Percentiles rank a stretch among this genome's conserved stretches.
Evolutionary conservation across 768 basidiomycete species (phyloP).

Genomic region (Neoboletus brunneissimus): DNA sequence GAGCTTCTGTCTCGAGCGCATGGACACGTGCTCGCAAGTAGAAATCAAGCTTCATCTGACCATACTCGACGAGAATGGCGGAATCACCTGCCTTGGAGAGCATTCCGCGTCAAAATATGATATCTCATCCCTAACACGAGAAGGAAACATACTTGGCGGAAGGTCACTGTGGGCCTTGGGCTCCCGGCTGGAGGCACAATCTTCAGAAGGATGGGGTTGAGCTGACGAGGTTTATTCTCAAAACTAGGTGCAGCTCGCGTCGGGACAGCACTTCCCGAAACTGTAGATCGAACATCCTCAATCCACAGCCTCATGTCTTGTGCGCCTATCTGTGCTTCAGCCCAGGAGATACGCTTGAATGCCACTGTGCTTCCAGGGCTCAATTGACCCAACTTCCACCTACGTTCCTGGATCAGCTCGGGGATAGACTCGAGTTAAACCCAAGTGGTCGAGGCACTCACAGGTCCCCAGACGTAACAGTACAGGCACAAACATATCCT

Average conservation of each 20-base stretch:
- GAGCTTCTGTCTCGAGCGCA: constrained; percentile 45
- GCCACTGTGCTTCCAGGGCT: constrained; percentile 52
- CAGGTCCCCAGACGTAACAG: constrained; percentile 51
- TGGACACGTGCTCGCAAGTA: constrained; percentile 56
- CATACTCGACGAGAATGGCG: constrained; percentile 62
- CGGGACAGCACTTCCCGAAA: background rate
- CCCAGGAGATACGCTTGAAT: constrained; percentile 51
- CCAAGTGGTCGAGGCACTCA: constrained; percentile 24
- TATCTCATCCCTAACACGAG: background rate
- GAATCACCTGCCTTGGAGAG: constrained; percentile 56
- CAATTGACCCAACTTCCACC: constrained; percentile 70
- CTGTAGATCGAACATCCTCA: constrained; percentile 15
- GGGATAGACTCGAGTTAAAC: background rate
- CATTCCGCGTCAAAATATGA: background rate
- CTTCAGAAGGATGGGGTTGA: constrained; percentile 13
- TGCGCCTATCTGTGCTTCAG: constrained; percentile 33
- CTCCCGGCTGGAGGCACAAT: constrained; percentile 1
- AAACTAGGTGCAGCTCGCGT: background rate
- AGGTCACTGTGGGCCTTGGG: constrained; percentile 38
- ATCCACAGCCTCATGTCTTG: constrained; percentile 33
- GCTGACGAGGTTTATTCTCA: background rate
- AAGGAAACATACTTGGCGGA: constrained; percentile 47
- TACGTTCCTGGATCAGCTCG: constrained; percentile 17
- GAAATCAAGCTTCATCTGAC: constrained; percentile 51
- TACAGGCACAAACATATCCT: constrained; percentile 57